Conservation (phyloP, 2,329 filamentous ascomycete species). For the Calonectria pauciramosa region DNA sequence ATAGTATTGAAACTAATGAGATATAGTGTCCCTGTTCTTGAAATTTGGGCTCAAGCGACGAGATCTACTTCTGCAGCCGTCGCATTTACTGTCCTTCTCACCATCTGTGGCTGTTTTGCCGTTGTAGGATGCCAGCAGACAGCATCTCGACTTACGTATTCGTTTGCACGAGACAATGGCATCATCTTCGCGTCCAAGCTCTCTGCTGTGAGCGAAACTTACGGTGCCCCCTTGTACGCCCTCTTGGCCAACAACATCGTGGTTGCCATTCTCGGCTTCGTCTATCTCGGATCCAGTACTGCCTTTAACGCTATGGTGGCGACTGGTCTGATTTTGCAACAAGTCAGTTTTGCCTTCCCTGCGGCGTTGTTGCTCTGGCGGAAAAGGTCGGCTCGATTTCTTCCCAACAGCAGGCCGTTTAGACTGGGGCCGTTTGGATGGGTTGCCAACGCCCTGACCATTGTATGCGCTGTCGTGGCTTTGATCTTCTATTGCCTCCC, state of each 20-base stretch:
- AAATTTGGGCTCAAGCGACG: slow-evolving; percentile 26
- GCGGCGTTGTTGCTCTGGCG: slow-evolving; percentile 17
- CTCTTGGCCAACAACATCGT: slow-evolving; percentile 21
- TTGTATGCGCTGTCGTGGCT: slow-evolving; percentile 20
- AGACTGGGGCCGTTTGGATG: slow-evolving; percentile 24
- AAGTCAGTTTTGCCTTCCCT: slow-evolving; percentile 30
- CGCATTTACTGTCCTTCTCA: slow-evolving; percentile 20
- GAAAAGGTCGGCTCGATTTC: slow-evolving; percentile 19
- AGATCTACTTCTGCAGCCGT: slow-evolving; percentile 18
- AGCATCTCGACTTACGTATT: slow-evolving; percentile 35
- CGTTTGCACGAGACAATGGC: slow-evolving; percentile 35
- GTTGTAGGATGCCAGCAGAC: slow-evolving; percentile 32
- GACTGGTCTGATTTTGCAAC: slow-evolving; percentile 24
- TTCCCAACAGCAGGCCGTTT: slow-evolving; percentile 17
- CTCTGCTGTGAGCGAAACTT: slow-evolving; percentile 1
- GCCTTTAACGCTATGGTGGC: slow-evolving; percentile 32
- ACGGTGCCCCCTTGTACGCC: slow-evolving; percentile 20
- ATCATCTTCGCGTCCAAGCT: slow-evolving; percentile 21
- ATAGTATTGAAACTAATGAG: background rate
- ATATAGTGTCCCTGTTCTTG: slow-evolving; percentile 16
- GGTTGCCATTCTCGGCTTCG: slow-evolving; percentile 23
- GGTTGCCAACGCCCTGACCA: slow-evolving; percentile 20
- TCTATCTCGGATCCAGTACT: slow-evolving; percentile 28
- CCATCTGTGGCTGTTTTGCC: slow-evolving; percentile 32
- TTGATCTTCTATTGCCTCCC: slow-evolving; percentile 25